A percentile compares a stretch with the other conserved stretches of the same genome.
These are phyloP conservation scores for Breviolum minutum DNA, from an alignment of 73 alveolate genomes.

Conservation along the genomic window DNA sequence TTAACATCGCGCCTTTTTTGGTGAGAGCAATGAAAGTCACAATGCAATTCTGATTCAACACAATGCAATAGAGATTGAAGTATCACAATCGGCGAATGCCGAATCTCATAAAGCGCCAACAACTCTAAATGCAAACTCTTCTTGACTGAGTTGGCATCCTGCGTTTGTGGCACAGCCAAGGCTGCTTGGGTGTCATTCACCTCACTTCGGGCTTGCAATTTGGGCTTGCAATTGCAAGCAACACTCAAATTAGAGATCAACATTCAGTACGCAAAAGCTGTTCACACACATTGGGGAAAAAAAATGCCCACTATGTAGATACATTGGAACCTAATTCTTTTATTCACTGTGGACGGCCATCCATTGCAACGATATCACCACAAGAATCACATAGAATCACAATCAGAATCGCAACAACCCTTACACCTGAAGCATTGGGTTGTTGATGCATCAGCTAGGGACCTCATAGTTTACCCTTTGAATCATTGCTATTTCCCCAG, in stretches of 20 bases:
- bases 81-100: background rate
- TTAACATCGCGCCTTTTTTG: background rate
- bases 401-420: no score
- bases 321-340: no score
- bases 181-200: constrained; percentile 73
- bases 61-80: background rate
- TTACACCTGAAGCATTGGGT: no score
- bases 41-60: background rate
- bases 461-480: background rate
- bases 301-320: no score
- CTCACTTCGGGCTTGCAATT: background rate
- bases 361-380: no score
- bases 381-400: no score
- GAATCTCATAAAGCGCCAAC: no score
- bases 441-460: background rate
- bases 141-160: background rate
- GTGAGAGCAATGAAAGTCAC: background rate
- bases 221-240: no score
- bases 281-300: no score
- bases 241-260: no score
- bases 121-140: background rate
- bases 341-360: no score
- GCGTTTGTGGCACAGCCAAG: constrained; percentile 70
- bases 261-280: no score
- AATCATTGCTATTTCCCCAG: background rate